Evolutionary conservation across 495 filamentous ascomycete species (phyloP), one percentile per base, ranked within the genome.

Genomic region (Glarea lozoyensis): DNA sequence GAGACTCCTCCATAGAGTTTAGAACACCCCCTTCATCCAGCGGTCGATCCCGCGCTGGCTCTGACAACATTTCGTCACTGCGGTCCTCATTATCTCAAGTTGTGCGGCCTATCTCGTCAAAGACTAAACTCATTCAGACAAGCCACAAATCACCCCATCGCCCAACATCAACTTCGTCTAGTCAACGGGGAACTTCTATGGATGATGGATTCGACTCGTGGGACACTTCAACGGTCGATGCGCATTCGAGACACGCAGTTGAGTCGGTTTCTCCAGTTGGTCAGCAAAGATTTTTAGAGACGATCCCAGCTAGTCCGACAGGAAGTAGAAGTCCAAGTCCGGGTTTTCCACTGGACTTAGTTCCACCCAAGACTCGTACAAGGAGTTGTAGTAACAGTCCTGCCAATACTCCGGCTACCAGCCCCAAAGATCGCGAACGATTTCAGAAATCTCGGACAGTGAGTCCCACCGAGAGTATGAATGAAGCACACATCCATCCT

Each of bases 401-500:
- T 38, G 35, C 50, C 3, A 47, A 33, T 22, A 48, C 30, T 32
- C 35, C n/a, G n/a, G n/a, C n/a, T n/a, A n/a, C n/a, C n/a, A n/a
- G n/a, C n/a, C n/a, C n/a, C n/a, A n/a, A n/a, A n/a, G n/a, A 44
- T 30, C 17, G 40, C 21, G 44, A 51, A 10, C 32, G 25, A 3
- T 32, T 46, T 15, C 34, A 36, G 32, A 27, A 34, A 17, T 30
- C 42, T 10, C 15, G 45, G 15, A 21, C 40, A 19, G 43, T 42
- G 34, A 61, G 59, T 40, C 60, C 61, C 22, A 60, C 58, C 0
- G 54, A 67, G 24, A 72, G 70, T 55, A 35, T 18, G 24, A 52
- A 41, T 11, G 82, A 92, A 57, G 71, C 79, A 11, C 76, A 89
- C 54, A 92, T 94, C 44, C 87, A 94, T 55, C 87, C 87, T 1